Conservation (phyloP, 208 protist genomes). For the Leishmania guyanensis region DNA sequence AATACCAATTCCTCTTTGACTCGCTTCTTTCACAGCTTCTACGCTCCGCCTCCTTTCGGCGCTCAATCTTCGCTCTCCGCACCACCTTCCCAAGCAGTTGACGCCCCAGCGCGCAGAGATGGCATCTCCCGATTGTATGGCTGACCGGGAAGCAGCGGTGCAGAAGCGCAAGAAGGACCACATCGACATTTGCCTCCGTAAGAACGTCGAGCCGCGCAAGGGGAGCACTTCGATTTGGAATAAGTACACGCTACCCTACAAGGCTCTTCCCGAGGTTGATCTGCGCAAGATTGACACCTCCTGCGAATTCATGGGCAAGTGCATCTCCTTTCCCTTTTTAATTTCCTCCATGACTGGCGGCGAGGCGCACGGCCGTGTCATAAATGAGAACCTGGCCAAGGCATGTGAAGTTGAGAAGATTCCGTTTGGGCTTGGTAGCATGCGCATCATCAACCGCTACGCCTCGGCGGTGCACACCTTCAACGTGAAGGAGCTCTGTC, state of each 20-base stretch:
- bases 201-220: constrained; percentile 87
- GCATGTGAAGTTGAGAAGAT: constrained; percentile 88
- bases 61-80: neutral
- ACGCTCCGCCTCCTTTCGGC: neutral
- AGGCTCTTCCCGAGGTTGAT: constrained; percentile 85
- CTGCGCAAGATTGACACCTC: constrained; percentile 76
- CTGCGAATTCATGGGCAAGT: constrained; percentile 71
- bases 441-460: constrained; percentile 92
- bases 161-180: constrained; percentile 89
- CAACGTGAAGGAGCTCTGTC: constrained; percentile 87
- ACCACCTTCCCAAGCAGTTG: neutral
- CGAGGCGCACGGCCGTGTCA: constrained; percentile 86
- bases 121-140: neutral
- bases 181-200: constrained; percentile 89
- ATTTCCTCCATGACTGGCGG: constrained; percentile 93
- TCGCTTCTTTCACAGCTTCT: neutral
- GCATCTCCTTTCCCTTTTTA: constrained; percentile 86
- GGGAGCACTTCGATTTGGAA: constrained; percentile 62
- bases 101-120: neutral
- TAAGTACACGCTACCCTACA: constrained; percentile 87
- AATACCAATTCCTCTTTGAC: neutral
- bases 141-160: constrained; percentile 72
- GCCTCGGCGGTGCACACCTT: constrained; percentile 81
- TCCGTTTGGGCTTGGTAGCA: constrained; percentile 89
- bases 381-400: constrained; percentile 91